Base-by-base conservation (phyloP, 306 rosid genomes). In the Mimosa bimucronata region DNA sequence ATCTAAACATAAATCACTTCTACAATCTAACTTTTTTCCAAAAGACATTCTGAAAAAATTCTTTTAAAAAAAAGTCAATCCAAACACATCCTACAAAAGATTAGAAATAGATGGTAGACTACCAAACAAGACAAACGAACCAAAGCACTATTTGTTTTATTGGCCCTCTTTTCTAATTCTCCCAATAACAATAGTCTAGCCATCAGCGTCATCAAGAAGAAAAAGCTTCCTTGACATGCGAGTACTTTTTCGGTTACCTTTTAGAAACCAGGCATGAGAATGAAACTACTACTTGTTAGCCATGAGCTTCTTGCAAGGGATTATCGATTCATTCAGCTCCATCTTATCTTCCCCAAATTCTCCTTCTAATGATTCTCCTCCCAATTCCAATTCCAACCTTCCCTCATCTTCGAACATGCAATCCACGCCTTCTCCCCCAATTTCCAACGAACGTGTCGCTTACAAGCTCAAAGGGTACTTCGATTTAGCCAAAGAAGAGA, bases 401-500 rank as follows among this genome's bases (percentile, higher is more conserved):
- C 69, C 75, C 81, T 53, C 38, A 82, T 77, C 88, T 75, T 85
- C 90, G 7, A 30, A 80, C 84, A 91, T 95, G 98, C 96, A 91
- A 42, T 78, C 79, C 57, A 70, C 77, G 16, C 83, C 87, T 79
- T 81, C 89, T 14, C 55, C 88, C 81, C 80, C 94, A 14, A 88
- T 91, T 70, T 85, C 94, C 60, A 92, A 92, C 78, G 98, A 95
- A 80, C 97, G 98, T 58, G 90, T 92, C 3, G 98, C 98, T 16
- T 90, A 86, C 83, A 95, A 95, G 94, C 92, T 95, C 52, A 91
- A 92, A 81, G 97, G 98, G 1, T 95, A 85, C 87, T 91, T 84
- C 77, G 96, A 92, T 83, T 90, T 95, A 85, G 97, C 98, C 1
- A 93, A 85, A 67, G 94, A 86, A 73, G 96, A 95, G 93, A 92